Conservation (phyloP, 169 alveolate species). For the Perkinsus olseni region DNA sequence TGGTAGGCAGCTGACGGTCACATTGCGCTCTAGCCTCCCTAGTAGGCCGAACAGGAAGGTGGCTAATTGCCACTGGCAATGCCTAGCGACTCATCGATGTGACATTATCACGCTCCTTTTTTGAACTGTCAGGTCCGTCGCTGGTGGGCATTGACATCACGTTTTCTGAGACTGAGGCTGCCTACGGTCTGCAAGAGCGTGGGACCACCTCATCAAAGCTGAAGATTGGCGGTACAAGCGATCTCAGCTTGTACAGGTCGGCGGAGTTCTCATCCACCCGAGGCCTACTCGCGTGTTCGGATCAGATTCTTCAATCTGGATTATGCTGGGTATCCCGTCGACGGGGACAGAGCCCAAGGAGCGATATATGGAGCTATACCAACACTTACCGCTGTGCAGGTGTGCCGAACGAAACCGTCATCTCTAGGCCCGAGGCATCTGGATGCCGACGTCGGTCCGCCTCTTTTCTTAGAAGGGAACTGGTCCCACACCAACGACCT, state of each 20-base stretch:
- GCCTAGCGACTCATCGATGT: too few relatives aligned
- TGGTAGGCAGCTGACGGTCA: neutral
- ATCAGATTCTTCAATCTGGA: conserved; percentile 24
- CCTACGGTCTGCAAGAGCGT: neutral
- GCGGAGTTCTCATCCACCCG: neutral
- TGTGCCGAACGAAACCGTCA: too few relatives aligned
- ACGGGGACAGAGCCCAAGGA: neutral
- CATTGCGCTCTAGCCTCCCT: too few relatives aligned
- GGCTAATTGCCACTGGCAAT: too few relatives aligned
- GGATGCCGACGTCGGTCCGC: neutral
- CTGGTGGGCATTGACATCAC: neutral
- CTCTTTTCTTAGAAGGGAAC: too few relatives aligned
- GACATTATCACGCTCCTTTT: too few relatives aligned
- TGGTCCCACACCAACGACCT: neutral
- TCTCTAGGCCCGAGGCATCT: too few relatives aligned
- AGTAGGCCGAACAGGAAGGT: too few relatives aligned
- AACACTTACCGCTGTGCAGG: neutral
- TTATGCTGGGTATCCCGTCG: conserved; percentile 3
- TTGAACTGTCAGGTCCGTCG: neutral
- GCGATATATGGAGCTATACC: conserved; percentile 3
- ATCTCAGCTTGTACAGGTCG: neutral
- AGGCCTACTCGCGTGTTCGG: neutral
- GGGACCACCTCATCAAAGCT: neutral
- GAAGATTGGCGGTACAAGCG: neutral
- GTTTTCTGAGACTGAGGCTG: neutral